Conservation (phyloP, 148 eudicot species). For the Rhododendron mucronatum region DNA sequence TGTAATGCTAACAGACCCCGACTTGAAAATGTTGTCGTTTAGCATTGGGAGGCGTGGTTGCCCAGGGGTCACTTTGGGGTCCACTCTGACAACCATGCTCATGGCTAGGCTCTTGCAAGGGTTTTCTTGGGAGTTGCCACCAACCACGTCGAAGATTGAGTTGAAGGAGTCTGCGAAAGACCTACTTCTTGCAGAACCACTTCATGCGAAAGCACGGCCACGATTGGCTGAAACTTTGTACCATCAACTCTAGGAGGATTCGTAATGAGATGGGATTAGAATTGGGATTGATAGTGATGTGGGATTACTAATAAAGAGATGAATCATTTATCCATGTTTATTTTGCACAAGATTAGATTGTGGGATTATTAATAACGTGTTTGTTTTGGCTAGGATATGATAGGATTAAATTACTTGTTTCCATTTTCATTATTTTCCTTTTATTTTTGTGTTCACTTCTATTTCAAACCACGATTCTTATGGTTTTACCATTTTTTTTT, state of each 20-base stretch:
- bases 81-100: not conserved
- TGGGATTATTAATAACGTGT: too few species aligned
- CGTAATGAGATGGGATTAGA: too few species aligned
- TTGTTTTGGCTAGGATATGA: too few species aligned
- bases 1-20: slow-evolving; percentile 12
- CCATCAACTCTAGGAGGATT: not conserved
- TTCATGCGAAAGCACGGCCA: not conserved
- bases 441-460: too few species aligned
- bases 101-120: not conserved
- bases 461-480: too few species aligned
- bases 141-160: not conserved
- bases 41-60: slow-evolving; percentile 17
- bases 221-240: slow-evolving; percentile 6
- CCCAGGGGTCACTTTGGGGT: not conserved
- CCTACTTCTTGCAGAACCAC: not conserved
- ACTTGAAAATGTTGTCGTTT: slow-evolving; percentile 22
- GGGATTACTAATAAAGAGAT: too few species aligned
- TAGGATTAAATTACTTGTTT: too few species aligned
- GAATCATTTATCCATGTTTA: too few species aligned
- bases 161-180: not conserved
- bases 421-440: too few species aligned
- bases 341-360: too few species aligned
- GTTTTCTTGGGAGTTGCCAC: not conserved
- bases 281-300: too few species aligned
- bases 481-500: too few species aligned